These are phyloP conservation scores for Jasminum sambac DNA, from an alignment of 257 asterid species.

Conservation along the genomic window DNA sequence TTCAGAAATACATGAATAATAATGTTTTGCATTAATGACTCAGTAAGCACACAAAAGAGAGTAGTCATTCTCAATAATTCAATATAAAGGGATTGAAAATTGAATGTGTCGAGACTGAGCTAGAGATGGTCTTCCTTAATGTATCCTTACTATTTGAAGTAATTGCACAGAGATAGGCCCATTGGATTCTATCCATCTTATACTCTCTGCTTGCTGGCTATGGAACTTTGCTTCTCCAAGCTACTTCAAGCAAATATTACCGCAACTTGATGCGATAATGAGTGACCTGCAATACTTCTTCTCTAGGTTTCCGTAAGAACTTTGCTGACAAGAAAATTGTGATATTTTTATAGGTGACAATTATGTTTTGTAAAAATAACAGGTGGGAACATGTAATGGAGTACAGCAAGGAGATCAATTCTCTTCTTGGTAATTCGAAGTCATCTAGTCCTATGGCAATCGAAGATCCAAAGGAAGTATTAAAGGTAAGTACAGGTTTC, in stretches of 20 bases:
- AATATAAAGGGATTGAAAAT: not conserved
- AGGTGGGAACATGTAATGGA: constrained; percentile 90
- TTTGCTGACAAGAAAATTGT: constrained; percentile 20
- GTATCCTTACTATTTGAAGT: not conserved
- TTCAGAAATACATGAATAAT: not conserved
- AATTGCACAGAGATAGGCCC: not conserved
- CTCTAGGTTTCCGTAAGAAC: constrained; percentile 11
- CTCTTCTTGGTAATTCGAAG: constrained; percentile 64
- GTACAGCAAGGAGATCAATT: constrained; percentile 76
- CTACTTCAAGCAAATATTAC: constrained; percentile 1
- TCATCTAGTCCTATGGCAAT: constrained; percentile 49
- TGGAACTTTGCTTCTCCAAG: not conserved
- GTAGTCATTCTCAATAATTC: not conserved
- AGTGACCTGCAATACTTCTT: not conserved
- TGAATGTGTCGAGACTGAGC: not conserved
- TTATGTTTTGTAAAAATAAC: constrained; percentile 22
- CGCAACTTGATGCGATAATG: constrained; percentile 6
- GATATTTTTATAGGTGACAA: not conserved
- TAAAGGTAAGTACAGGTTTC: constrained; percentile 49
- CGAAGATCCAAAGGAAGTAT: constrained; percentile 66
- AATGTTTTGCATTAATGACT: not conserved
- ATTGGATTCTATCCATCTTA: not conserved
- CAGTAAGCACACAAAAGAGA: not conserved
- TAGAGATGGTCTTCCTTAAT: too few relatives aligned
- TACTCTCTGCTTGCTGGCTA: not conserved